Conservation (phyloP, 2,329 filamentous ascomycete species). For the Cercospora canescens region DNA sequence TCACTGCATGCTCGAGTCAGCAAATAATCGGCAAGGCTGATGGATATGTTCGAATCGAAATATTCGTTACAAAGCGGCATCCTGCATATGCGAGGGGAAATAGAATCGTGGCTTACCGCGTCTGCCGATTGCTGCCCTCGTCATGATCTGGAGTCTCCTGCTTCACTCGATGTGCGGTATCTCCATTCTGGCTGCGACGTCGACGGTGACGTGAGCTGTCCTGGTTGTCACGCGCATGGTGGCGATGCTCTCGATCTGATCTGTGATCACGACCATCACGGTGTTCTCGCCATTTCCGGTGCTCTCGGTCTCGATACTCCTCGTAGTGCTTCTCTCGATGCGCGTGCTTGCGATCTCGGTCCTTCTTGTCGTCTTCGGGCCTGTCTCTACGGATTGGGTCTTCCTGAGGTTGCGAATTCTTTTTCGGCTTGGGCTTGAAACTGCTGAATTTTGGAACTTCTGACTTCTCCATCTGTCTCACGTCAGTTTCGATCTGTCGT, state of each 20-base stretch:
- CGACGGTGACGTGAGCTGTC: not conserved
- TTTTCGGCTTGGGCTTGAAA: slow-evolving; percentile 59
- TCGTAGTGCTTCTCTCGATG: not conserved
- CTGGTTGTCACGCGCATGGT: not conserved
- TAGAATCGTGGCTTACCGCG: not conserved
- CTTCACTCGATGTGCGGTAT: not conserved
- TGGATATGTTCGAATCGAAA: too few species aligned
- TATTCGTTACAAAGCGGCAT: too few species aligned
- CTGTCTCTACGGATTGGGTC: slow-evolving; percentile 9
- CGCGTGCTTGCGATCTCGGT: not conserved
- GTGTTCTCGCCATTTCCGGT: not conserved
- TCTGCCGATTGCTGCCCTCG: too few species aligned
- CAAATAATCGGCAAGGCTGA: not conserved
- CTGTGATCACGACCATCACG: slow-evolving; percentile 2
- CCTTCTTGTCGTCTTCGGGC: not conserved
- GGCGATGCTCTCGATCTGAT: not conserved
- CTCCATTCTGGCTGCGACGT: not conserved
- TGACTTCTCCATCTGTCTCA: slow-evolving; percentile 20
- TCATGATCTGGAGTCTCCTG: not conserved
- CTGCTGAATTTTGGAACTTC: slow-evolving; percentile 71
- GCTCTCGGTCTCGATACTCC: not conserved
- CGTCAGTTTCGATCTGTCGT: not conserved
- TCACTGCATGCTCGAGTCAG: not conserved
- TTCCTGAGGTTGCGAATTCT: slow-evolving; percentile 11
- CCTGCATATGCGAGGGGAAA: too few species aligned